Conservation (phyloP, 2,329 filamentous ascomycete species). For the Clonostachys chloroleuca region DNA sequence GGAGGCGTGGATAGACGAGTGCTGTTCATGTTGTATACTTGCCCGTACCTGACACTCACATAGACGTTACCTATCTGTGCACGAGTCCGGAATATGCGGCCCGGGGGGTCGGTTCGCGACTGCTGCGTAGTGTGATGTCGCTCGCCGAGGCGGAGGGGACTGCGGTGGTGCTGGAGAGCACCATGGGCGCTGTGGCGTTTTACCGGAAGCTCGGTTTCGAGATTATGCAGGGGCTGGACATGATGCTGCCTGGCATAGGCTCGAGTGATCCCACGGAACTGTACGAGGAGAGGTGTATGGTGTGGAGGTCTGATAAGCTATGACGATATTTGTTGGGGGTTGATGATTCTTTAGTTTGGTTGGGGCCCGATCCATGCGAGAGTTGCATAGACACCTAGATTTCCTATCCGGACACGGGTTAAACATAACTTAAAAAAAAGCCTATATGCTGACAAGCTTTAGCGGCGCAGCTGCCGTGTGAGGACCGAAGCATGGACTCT, state of each 20-base stretch:
- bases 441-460: no score
- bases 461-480: no score
- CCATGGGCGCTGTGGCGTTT: slow-evolving; percentile 26
- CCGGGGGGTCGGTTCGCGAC: slow-evolving; percentile 24
- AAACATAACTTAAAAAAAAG: no score
- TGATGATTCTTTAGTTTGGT: no score
- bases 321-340: no score
- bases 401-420: no score
- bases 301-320: slow-evolving; percentile 11
- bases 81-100: slow-evolving; percentile 25
- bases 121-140: slow-evolving; percentile 23
- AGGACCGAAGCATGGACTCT: no score
- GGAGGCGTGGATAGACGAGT: not conserved
- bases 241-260: slow-evolving; percentile 23
- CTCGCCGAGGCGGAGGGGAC: slow-evolving; percentile 21
- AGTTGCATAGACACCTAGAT: no score
- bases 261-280: slow-evolving; percentile 18
- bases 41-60: not conserved
- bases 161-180: slow-evolving; percentile 30
- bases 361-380: no score
- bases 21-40: no score
- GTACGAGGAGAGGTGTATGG: slow-evolving; percentile 26
- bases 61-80: slow-evolving; percentile 33
- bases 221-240: slow-evolving; percentile 19
- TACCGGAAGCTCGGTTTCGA: slow-evolving; percentile 31